Evolutionary conservation across 1,284 basidiomycete species (phyloP).

Genomic region (Moesziomyces sp.): DNA sequence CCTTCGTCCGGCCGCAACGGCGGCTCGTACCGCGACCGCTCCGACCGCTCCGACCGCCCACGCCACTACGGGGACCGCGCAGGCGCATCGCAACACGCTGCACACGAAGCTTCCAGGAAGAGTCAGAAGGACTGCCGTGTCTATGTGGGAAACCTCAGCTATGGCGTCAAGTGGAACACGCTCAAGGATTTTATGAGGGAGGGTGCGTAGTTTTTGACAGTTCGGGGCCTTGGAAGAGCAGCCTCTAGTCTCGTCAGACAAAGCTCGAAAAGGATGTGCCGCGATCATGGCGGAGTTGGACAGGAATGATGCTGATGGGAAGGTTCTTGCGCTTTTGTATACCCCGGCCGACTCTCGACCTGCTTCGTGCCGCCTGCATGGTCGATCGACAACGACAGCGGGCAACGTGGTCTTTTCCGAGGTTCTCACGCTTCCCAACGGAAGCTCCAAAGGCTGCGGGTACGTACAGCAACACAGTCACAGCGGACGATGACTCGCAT

Average conservation of each 20-base stretch:
- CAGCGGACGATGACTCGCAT: no score
- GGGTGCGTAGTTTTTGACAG: slow-evolving; percentile 52
- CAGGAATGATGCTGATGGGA: slow-evolving; percentile 40
- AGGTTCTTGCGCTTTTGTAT: slow-evolving; percentile 27
- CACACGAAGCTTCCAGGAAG: slow-evolving; percentile 75
- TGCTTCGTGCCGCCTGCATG: background rate
- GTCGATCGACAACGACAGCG: slow-evolving; percentile 35
- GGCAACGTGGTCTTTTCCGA: slow-evolving; percentile 95
- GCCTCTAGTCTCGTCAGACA: no score
- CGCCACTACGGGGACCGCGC: slow-evolving; percentile 21
- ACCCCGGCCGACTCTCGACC: slow-evolving; percentile 14
- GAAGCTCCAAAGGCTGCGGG: slow-evolving; percentile 92
- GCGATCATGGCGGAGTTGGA: background rate
- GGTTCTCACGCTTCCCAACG: slow-evolving; percentile 93
- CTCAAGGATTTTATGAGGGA: slow-evolving; percentile 74
- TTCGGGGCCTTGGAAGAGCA: no score
- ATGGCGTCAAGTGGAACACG: slow-evolving; percentile 96
- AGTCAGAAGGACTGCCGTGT: slow-evolving; percentile 97
- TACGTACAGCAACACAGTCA: slow-evolving; percentile 12
- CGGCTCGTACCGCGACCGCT: slow-evolving; percentile 17
- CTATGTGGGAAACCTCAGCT: slow-evolving; percentile 96
- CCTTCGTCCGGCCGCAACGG: slow-evolving; percentile 27
- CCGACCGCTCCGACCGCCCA: slow-evolving; percentile 13
- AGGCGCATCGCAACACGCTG: slow-evolving; percentile 37
- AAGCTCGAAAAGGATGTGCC: slow-evolving; percentile 4